Base-by-base conservation (phyloP, 139 green algal genomes). In the Micractinium sp. region DNA sequence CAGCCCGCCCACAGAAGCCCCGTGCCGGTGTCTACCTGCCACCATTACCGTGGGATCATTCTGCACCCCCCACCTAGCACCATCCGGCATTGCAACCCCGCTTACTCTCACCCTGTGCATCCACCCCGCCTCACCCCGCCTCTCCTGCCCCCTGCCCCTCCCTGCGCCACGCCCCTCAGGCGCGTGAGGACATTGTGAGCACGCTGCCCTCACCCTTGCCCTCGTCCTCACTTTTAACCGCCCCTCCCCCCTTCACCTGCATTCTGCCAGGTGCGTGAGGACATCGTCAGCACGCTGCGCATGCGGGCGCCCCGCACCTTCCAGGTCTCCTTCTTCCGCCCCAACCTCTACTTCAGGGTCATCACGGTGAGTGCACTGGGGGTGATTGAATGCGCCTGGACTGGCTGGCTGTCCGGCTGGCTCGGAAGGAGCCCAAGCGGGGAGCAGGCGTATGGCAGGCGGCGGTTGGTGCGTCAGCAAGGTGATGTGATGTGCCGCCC, bases 181-280 rank as follows among this genome's bases (percentile, higher is more conserved):
- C 98, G 39, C 92, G 92, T 39, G 76, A 91, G 15, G 97, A 99
- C n/a, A n/a, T n/a, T n/a, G n/a, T n/a, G n/a, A n/a, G n/a, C n/a
- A n/a, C n/a, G n/a, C n/a, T n/a, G n/a, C n/a, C n/a, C n/a, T n/a
- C n/a, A n/a, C n/a, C n/a, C n/a, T n/a, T n/a, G n/a, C n/a, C n/a
- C n/a, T n/a, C n/a, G n/a, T n/a, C n/a, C n/a, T n/a, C n/a, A n/a
- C n/a, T n/a, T n/a, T n/a, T n/a, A n/a, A 80, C 73, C n/a, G 7
- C 4, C n/a, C 33, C n/a, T 4, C 73, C 33, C n/a, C 7, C 73
- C 31, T 13, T 31, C 73, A 76, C 23, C 69, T 15, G 16, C n/a
- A 29, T 12, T 5, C 15, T 23, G 18, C 27, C 85, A 88, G 85
- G 96, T 98, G 39, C 92, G 92, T 36, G 76, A 91, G 14, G 97